Base-by-base conservation (phyloP, 1,139 yeast species). In the Schwanniomyces etchellsii region DNA sequence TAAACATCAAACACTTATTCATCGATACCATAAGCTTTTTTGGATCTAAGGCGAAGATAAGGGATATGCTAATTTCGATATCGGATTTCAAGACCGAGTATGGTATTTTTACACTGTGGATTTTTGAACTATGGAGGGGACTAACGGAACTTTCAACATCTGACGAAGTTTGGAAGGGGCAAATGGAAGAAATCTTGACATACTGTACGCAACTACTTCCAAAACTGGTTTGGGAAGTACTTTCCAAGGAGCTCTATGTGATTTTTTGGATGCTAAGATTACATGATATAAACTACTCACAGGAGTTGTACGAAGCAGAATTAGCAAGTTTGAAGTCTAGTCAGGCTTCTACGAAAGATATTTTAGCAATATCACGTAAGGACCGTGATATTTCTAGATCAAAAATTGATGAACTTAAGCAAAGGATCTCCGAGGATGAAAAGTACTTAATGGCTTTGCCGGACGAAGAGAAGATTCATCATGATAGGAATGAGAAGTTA, bases 241-340 rank as follows among this genome's bases (percentile, higher is more conserved):
- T 23, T 10, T 11, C 25, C 6, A 23, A 23, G 12, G 25, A 23
- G 14, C 14, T 23, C 9, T 83, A 69, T 46, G 58, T 64, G 2
- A 60, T 71, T 0, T 89, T 88, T 46, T 89, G 96, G 96, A 74
- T 67, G 39, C 60, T 82, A 16, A 67, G 81, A 0, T 57, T 86
- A n/a, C 78, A 81, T 46, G 96, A 89, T 44, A 72, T 89, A 18
- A 71, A 74, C 36, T 81, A 59, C 46, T 70, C 77, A 1, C 57
- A 60, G 11, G 48, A 50, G 1, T 52, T 74, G 3, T 88, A 89
- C 49, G 64, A 63, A 5, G 49, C 50, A 4, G 82, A 78, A 35
- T 51, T 62, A 18, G 46, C 48, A 1, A 66, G 60, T 26, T 42
- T 74, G 10, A 61, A 55, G 33, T 49, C 57, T 5, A 57, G 55